A percentile compares a stretch with the other conserved stretches of the same genome.
Evolutionary conservation across 805 yeast genomes (phyloP).

Genomic region (Yarrowia keelungensis): DNA sequence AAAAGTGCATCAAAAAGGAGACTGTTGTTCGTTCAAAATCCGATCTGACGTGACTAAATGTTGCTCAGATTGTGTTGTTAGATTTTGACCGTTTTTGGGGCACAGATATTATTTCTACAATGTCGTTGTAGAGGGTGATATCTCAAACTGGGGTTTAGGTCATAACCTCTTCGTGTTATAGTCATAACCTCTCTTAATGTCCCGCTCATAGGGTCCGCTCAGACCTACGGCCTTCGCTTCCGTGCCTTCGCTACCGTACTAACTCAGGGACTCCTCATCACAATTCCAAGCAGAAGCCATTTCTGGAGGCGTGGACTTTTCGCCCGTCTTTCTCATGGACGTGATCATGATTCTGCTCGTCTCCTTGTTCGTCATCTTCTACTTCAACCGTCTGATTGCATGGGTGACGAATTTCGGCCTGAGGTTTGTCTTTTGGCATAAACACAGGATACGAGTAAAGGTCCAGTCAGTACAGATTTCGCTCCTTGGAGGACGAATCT

Average conservation of each 20-base stretch:
- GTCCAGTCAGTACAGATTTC: slow-evolving; percentile 80
- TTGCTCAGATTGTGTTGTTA: too few relatives aligned
- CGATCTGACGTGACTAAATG: too few relatives aligned
- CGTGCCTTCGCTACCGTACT: slow-evolving; percentile 17
- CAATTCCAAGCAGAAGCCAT: slow-evolving; percentile 45
- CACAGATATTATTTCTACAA: too few relatives aligned
- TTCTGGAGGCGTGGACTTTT: slow-evolving; percentile 48
- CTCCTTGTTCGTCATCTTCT: slow-evolving; percentile 70
- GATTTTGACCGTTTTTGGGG: too few relatives aligned
- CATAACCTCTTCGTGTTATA: too few relatives aligned
- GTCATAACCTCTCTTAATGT: too few relatives aligned
- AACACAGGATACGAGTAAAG: slow-evolving; percentile 62
- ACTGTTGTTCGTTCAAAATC: too few relatives aligned
- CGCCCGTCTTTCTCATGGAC: slow-evolving; percentile 83
- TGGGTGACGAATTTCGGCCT: slow-evolving; percentile 59
- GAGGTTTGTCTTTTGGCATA: slow-evolving; percentile 68
- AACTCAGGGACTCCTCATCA: slow-evolving; percentile 39
- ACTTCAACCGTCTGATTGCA: slow-evolving; percentile 76
- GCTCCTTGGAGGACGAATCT: slow-evolving; percentile 79
- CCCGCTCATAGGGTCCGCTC: background rate
- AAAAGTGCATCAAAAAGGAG: too few relatives aligned
- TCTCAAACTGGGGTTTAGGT: too few relatives aligned
- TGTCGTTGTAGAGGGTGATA: too few relatives aligned
- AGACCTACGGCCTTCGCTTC: slow-evolving; percentile 3
- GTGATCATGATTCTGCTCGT: slow-evolving; percentile 76